Conservation (phyloP, 2,329 filamentous ascomycete genomes). For the Cordyceps militaris region DNA sequence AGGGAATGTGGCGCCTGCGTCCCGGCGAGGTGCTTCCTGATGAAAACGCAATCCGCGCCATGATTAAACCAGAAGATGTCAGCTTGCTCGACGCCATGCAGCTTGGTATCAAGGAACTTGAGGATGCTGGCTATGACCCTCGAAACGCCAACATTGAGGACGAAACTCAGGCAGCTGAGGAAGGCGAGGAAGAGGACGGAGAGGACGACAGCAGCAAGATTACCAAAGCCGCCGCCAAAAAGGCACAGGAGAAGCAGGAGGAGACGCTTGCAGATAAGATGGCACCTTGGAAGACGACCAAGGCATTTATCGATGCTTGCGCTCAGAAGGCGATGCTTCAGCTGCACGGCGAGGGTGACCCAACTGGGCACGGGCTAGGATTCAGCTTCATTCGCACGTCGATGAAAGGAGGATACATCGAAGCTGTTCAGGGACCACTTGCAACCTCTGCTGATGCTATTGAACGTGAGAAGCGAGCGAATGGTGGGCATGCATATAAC, state of each 20-base stretch:
- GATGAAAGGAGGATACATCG: conserved; percentile 95
- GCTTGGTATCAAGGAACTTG: conserved; percentile 81
- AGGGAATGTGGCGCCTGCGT: conserved; percentile 73
- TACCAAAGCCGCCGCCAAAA: conserved; percentile 33
- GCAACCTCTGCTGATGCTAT: conserved; percentile 74
- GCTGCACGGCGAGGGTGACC: conserved; percentile 89
- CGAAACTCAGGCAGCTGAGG: conserved; percentile 54
- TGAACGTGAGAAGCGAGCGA: conserved; percentile 78
- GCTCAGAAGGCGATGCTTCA: conserved; percentile 95
- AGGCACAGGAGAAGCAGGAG: conserved; percentile 42
- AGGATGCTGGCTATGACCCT: conserved; percentile 79
- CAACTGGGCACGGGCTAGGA: conserved; percentile 84
- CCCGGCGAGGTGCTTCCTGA: conserved; percentile 70
- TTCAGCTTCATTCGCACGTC: conserved; percentile 97
- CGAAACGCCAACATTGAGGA: conserved; percentile 56
- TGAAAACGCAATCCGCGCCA: conserved; percentile 69
- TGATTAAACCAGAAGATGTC: conserved; percentile 94
- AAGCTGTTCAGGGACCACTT: conserved; percentile 62
- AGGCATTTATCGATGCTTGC: conserved; percentile 91
- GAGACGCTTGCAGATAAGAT: conserved; percentile 81
- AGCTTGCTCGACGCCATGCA: conserved; percentile 96
- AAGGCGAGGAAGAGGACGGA: conserved; percentile 52
- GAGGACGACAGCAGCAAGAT: conserved; percentile 35
- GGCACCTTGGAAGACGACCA: conserved; percentile 93
- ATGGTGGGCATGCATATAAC: conserved; percentile 94